Percentiles rank a stretch among this genome's conserved stretches.
Evolutionary conservation across 352 stramenopile genomes (phyloP).

Genomic region (Plasmopara viticola): DNA sequence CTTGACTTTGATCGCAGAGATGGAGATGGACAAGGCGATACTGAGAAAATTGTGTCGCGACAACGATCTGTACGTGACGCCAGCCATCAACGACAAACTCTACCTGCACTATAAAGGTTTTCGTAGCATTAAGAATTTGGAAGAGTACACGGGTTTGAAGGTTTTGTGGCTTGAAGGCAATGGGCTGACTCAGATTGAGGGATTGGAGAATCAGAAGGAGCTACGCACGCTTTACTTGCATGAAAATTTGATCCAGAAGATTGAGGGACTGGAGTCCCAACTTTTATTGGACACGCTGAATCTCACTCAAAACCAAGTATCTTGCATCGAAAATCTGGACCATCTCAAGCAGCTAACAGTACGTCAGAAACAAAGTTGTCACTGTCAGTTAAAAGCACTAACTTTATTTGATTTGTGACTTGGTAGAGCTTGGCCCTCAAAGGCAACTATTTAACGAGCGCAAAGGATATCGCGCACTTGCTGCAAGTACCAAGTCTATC

Average conservation of each 20-base stretch:
- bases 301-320: conserved; percentile 77
- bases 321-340: conserved; percentile 63
- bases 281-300: conserved; percentile 67
- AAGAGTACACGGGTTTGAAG: conserved; percentile 92
- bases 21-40: conserved; percentile 86
- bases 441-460: conserved; percentile 60
- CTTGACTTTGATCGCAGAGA: conserved; percentile 18
- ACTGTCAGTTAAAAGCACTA: background rate
- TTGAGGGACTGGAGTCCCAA: conserved; percentile 72
- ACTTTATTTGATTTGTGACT: background rate
- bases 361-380: conserved; percentile 14
- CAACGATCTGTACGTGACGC: conserved; percentile 88
- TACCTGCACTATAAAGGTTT: conserved; percentile 97
- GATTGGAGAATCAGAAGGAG: conserved; percentile 78
- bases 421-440: conserved; percentile 64
- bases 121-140: conserved; percentile 88
- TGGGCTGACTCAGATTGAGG: conserved; percentile 85
- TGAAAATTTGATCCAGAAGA: conserved; percentile 93
- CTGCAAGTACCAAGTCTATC: conserved; percentile 57
- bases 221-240: conserved; percentile 91
- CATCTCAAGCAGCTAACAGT: conserved; percentile 70
- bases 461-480: conserved; percentile 57
- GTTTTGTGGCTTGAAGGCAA: conserved; percentile 94
- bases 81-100: conserved; percentile 92
- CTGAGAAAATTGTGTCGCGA: conserved; percentile 89